Conservation (phyloP, 169 alveolate genomes). For the Eimeria necatrix region DNA sequence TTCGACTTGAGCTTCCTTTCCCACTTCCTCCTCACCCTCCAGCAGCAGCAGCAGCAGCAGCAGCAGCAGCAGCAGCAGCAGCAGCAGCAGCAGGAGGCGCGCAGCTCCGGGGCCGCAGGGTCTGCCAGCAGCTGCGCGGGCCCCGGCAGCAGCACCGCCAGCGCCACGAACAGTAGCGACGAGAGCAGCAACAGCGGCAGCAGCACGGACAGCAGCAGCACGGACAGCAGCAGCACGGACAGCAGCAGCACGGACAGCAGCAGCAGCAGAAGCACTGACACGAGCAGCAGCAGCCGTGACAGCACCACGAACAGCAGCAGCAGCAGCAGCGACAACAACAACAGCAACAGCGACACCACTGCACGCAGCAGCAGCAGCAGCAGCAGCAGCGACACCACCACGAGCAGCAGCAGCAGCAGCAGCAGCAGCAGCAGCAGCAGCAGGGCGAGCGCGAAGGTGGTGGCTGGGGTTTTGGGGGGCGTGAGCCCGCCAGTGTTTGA, state of each 20-base stretch:
- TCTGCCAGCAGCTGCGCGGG: background rate
- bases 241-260: too few relatives aligned
- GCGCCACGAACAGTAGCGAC: background rate
- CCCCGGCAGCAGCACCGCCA: background rate
- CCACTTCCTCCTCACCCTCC: background rate
- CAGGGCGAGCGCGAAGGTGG: background rate
- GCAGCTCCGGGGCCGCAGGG: background rate
- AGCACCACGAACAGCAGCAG: too few relatives aligned
- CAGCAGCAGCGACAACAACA: conserved; percentile 14
- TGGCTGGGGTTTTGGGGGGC: background rate
- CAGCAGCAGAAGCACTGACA: too few relatives aligned
- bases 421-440: background rate
- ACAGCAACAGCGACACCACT: background rate
- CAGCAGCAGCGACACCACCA: background rate
- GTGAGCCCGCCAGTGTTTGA: conserved; percentile 86
- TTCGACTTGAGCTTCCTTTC: conserved; percentile 89
- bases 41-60: conserved; percentile 66
- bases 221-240: background rate
- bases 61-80: conserved; percentile 59
- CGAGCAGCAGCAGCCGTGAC: too few relatives aligned
- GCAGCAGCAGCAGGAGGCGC: background rate
- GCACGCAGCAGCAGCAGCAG: too few relatives aligned
- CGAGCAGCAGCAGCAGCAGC: background rate
- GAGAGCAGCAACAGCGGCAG: background rate
- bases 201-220: background rate